Base-by-base conservation (phyloP, 164 flowering plant species). In the Piper longum region DNA sequence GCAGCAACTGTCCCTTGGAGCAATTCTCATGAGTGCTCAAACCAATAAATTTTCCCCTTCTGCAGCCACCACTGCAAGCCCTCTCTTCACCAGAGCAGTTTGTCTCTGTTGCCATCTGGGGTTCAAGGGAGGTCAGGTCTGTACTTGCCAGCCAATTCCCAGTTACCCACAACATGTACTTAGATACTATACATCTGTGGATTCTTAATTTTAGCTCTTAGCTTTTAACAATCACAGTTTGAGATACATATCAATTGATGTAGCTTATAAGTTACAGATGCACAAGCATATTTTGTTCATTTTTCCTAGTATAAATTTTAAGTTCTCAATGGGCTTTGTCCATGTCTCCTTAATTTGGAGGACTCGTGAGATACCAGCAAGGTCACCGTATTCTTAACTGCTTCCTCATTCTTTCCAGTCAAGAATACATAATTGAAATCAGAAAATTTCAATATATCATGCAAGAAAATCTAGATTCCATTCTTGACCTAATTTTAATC, bases 101-200 rank as follows among this genome's bases (percentile, higher is more conserved):
- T 75, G 78, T 62, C 55, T 75, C 61, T 75, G 78, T 57, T 75
- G 62, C 54, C 67, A 64, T 17, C 64, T 75, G 54, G 77, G 77
- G 63, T 63, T 75, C 4, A 62, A 71, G 57, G 48, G 69, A 14
- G 62, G 62, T 41, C 63, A 69, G 62, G 59, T 62, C 11, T 75
- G 78, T 36, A 64, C 54, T 16, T 75, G 78, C 62, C 70, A 69
- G 43, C 17, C 42, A 54, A 62, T 45, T 17, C 69, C 57, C 36
- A 61, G 57, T 42, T 26, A 26, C 36, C 36, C 61, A 26, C 36
- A 26, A 4, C 63, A 48, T 57, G 43, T 59, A 4, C 57, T 62
- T 13, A 68, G 71, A 72, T 72, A 68, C 43, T 72, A 44, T 63
- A 72, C 62, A 60, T 65, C 57, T 55, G 57, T 55, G n/a, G 57